Evolutionary conservation across 345 rosid genomes (phyloP).

Genomic region (Ceriops decandra): DNA sequence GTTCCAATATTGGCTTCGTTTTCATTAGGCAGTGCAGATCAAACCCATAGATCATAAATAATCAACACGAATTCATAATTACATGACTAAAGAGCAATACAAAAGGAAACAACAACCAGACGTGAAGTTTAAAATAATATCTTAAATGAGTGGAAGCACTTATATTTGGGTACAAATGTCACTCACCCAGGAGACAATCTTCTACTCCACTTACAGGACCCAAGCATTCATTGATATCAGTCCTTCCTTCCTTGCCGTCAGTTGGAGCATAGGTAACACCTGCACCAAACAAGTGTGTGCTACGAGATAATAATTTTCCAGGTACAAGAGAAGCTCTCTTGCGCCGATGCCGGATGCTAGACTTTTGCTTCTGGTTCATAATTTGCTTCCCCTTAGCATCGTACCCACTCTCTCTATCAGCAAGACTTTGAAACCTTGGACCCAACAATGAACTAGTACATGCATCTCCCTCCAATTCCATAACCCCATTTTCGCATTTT

Average conservation of each 20-base stretch:
- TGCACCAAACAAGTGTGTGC: conserved; percentile 19
- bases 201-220: conserved; percentile 29
- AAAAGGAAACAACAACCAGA: not conserved
- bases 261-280: conserved; percentile 19
- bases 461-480: conserved; percentile 29
- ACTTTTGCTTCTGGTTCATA: conserved; percentile 45
- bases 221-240: conserved; percentile 26
- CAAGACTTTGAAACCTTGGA: conserved; percentile 23
- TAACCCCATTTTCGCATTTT: conserved; percentile 18
- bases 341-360: conserved; percentile 35
- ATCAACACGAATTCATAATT: too few species aligned
- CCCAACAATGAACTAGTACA: conserved; percentile 25
- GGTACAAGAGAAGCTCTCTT: conserved; percentile 34
- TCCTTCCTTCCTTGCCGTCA: conserved; percentile 24
- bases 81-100: not conserved
- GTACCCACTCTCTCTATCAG: conserved; percentile 35
- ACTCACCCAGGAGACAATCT: conserved; percentile 39
- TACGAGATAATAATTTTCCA: conserved; percentile 29
- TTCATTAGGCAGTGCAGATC: too few species aligned
- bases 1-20: too few species aligned
- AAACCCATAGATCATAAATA: too few species aligned
- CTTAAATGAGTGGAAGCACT: not conserved
- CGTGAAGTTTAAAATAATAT: not conserved
- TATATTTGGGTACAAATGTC: not conserved
- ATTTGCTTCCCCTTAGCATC: conserved; percentile 46